Base-by-base conservation (phyloP, 2,329 filamentous ascomycete species). In the Elsinoe perseae region DNA sequence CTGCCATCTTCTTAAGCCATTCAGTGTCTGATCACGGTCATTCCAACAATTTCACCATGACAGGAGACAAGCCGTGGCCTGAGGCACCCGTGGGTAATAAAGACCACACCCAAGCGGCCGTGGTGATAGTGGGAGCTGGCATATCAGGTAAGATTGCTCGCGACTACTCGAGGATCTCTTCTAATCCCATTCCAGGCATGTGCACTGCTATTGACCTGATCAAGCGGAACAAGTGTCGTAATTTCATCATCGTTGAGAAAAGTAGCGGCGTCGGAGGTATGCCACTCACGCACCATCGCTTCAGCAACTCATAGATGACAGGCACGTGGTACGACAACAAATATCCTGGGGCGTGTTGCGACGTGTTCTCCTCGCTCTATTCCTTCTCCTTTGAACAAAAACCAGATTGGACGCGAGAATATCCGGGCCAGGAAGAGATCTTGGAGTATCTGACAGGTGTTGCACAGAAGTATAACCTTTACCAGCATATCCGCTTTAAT, bases 281-380 rank as follows among this genome's bases (percentile, higher is more conserved):
- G 89, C 89, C 62, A 69, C 1, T 90, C 86, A 81, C 77, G 81
- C 38, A 84, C 84, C 0, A 90, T 86, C 86, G 71, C 71, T 7
- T 71, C 79, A 54, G 63, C 67, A 16, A 70, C 69, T 25, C 1
- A 77, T 77, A 52, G 74, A 73, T 34, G 14, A 76, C 16, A 65
- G 62, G 62, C 56, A 67, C 58, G 2, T 60, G 58, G 57, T 50
- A 67, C 57, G 78, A 82, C 61, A 80, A 81, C 64, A 77, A 75
- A 57, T 83, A 80, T 61, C 57, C 58, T n/a, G 60, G 58, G 25
- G 66, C 61, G 58, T 68, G 63, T 57, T 65, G 61, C 50, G 64
- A 65, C 58, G 77, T 81, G 8, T 77, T 73, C 73, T 77, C 73
- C 30, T 69, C 75, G 48, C 68, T 84, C 2, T 84, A 84, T 68